phyloP scores from a whole-genome alignment of 164 flowering plant species.

The Vitis rotundifolia region DNA sequence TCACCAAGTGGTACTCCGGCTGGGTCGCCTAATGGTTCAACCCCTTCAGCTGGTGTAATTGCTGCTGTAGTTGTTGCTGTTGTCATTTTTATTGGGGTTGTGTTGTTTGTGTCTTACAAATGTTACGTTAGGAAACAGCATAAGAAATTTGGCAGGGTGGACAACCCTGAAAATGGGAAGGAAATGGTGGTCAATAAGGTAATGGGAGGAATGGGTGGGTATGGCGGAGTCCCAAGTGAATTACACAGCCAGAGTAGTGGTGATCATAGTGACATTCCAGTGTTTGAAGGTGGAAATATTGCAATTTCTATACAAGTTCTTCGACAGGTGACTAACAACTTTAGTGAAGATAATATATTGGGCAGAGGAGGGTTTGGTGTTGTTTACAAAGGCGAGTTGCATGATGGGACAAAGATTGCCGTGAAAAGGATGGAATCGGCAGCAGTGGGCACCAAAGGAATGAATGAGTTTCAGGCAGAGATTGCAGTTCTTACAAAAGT shows the following conservation, averaged over 20 bases:
- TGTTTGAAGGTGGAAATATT: conserved; percentile 53
- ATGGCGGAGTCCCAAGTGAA: conserved; percentile 29
- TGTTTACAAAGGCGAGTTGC: conserved; percentile 51
- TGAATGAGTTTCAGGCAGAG: conserved; percentile 63
- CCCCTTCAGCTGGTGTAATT: conserved; percentile 31
- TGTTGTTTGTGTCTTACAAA: conserved; percentile 35
- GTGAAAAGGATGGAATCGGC: conserved; percentile 57
- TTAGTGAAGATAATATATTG: conserved; percentile 44
- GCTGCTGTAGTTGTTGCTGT: conserved; percentile 36
- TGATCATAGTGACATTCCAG: conserved; percentile 28
- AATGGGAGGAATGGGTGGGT: conserved; percentile 18
- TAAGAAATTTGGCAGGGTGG: conserved; percentile 28
- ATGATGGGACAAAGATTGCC: conserved; percentile 56
- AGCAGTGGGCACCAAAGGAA: conserved; percentile 44
- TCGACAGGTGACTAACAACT: conserved; percentile 46
- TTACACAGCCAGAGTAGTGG: conserved; percentile 28
- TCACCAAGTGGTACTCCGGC: conserved; percentile 11
- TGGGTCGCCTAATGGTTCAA: conserved; percentile 6
- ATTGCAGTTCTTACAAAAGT: conserved; percentile 59
- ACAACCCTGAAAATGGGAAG: conserved; percentile 24
- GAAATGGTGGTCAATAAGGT: conserved; percentile 19
- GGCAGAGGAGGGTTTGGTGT: conserved; percentile 61
- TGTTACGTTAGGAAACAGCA: conserved; percentile 26
- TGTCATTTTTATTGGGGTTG: conserved; percentile 34
- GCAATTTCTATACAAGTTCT: conserved; percentile 43